Conservation (phyloP, 176 grass and related monocot species). For the Dactylis glomerata region DNA sequence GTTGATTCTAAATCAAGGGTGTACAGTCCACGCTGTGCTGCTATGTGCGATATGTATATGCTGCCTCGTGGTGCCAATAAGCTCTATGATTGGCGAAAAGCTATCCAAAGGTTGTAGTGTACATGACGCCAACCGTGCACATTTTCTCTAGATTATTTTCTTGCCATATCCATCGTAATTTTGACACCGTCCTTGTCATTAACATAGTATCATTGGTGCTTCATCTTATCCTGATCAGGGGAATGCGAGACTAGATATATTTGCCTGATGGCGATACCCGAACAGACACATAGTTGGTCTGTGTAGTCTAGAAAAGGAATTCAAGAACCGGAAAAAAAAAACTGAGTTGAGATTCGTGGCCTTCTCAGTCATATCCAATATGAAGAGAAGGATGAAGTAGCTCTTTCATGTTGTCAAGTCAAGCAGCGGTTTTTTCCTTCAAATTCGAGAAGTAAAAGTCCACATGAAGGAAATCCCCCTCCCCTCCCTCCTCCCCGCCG, state of each 20-base stretch:
- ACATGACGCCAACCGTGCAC: background rate
- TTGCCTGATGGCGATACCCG: background rate
- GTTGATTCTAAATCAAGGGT: background rate
- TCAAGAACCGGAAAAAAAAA: background rate
- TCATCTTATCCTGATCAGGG: constrained; percentile 22
- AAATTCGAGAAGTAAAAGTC: constrained; percentile 27
- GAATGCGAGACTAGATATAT: background rate
- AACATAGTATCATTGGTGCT: background rate
- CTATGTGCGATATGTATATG: background rate
- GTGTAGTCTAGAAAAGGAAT: background rate
- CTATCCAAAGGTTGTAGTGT: background rate
- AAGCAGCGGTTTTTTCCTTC: constrained; percentile 71
- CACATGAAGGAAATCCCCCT: no score
- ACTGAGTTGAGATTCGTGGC: background rate
- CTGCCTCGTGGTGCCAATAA: background rate
- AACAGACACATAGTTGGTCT: background rate
- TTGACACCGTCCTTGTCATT: background rate
- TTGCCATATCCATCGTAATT: background rate
- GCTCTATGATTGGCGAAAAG: constrained; percentile 2
- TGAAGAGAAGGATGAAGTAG: constrained; percentile 58
- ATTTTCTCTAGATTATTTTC: background rate
- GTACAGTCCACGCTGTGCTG: background rate
- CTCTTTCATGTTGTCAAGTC: constrained; percentile 67
- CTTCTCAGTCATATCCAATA: constrained; percentile 41
- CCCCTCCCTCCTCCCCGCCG: no score